phyloP scores from a whole-genome alignment of 768 basidiomycete genomes.

The Agaricus subrufescens region DNA sequence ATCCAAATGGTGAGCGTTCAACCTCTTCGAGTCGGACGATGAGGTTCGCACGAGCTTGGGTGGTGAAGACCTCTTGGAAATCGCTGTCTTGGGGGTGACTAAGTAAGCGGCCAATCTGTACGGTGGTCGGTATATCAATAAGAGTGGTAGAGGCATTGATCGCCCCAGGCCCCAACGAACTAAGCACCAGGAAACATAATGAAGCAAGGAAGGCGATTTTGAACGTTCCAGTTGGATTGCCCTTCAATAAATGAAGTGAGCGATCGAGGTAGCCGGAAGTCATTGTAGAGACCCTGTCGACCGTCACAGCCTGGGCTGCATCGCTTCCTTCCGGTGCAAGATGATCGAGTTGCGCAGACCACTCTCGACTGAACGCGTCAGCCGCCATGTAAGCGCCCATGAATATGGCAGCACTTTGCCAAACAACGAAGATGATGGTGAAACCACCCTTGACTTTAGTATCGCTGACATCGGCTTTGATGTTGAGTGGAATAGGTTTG shows the following conservation, averaged over 20 bases:
- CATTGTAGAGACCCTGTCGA: not conserved
- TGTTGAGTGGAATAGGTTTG: too few species aligned
- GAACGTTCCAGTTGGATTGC: conserved; percentile 6
- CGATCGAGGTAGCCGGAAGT: too few species aligned
- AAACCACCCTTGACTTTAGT: too few species aligned
- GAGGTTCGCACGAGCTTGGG: not conserved
- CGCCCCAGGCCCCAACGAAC: conserved; percentile 1
- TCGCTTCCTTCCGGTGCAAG: too few species aligned
- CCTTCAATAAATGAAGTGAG: not conserved
- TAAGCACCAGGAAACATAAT: not conserved
- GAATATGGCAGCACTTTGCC: not conserved
- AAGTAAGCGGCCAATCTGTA: not conserved
- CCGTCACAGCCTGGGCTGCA: too few species aligned
- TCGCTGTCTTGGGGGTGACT: not conserved
- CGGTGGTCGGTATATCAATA: not conserved
- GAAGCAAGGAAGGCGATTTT: conserved; percentile 7
- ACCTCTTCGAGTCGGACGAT: conserved; percentile 2
- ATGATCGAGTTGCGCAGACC: not conserved
- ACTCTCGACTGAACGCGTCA: conserved; percentile 10
- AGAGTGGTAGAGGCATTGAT: conserved; percentile 3
- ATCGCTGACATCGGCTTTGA: too few species aligned
- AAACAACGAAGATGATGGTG: too few species aligned
- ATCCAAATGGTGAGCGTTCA: conserved; percentile 4
- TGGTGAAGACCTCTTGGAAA: not conserved
- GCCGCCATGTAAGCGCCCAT: conserved; percentile 5